Evolutionary conservation across 805 yeast genomes (phyloP).

Genomic region (Dipodascopsis uninucleata): DNA sequence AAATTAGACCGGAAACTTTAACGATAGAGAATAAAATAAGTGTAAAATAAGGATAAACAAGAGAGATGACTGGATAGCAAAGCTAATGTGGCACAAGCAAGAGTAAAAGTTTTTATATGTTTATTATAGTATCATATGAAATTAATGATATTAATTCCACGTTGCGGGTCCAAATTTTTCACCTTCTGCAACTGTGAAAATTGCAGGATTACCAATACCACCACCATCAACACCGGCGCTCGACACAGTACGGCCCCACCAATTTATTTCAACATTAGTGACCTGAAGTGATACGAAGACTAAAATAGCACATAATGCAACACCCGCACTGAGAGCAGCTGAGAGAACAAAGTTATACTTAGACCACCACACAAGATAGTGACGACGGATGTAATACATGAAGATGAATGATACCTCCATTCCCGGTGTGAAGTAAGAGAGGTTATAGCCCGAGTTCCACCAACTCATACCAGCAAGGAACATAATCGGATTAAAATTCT

Average conservation of each 20-base stretch:
- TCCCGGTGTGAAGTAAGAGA: constrained; percentile 25
- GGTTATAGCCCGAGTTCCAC: constrained; percentile 18
- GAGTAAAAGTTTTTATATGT: no score
- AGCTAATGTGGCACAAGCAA: no score
- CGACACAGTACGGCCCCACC: constrained; percentile 65
- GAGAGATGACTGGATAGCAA: no score
- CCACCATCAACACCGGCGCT: constrained; percentile 29
- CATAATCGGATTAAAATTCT: constrained; percentile 21
- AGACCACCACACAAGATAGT: constrained; percentile 54
- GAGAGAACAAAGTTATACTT: constrained; percentile 51
- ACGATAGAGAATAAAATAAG: no score
- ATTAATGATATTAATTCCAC: no score
- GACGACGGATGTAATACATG: constrained; percentile 42
- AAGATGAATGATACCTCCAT: constrained; percentile 39
- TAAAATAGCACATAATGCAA: constrained; percentile 56
- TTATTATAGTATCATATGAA: no score
- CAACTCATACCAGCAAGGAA: constrained; percentile 16
- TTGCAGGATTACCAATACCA: constrained; percentile 24
- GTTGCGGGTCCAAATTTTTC: constrained; percentile 35
- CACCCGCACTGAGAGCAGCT: constrained; percentile 59
- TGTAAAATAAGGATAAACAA: no score
- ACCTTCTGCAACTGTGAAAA: constrained; percentile 26
- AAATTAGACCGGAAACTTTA: no score
- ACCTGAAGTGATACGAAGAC: constrained; percentile 53
- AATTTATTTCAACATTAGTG: constrained; percentile 42